Evolutionary conservation across 2,329 filamentous ascomycete species (phyloP), one percentile per base, ranked within the genome.

Genomic region (Xylaria sp.): DNA sequence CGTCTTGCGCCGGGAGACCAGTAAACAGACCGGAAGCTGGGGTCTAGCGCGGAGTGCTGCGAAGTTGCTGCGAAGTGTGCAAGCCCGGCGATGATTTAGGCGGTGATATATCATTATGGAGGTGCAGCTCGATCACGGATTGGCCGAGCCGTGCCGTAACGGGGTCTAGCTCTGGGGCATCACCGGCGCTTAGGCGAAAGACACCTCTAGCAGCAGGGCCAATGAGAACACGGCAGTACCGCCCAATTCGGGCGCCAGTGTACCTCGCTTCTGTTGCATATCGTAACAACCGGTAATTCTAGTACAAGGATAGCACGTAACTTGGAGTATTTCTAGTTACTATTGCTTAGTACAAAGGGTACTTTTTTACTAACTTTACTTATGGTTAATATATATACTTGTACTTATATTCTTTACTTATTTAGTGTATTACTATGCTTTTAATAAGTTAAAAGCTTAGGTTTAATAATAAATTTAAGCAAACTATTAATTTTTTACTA

Each of bases 121-220:
- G 59, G 59, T 63, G 58, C 56, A 59, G 45, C 36, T 63, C 38
- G 54, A 42, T 25, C 58, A 65, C 54, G 67, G 69, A 75, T 74
- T 75, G 73, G 73, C 29, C 54, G 22, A 42, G 65, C 38, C 17
- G 9, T 42, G 47, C 44, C 62, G 53, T 53, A 60, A 69, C 36
- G 59, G 59, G 13, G 59, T 71, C 69, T 66, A 69, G 69, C 60
- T 69, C 66, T 51, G 31, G 69, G 65, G 69, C 66, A 20, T 67
- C 54, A 69, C 68, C 66, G 71, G 73, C 73, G 73, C 73, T 75
- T 75, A 75, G 36, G 61, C 45, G 50, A 61, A 36, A 29, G 53
- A 58, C 55, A 50, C 47, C 51, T 7, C 53, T 36, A 7, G 36
- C 22, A 6, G 31, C 13, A 67, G 56, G 20, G 17, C 68, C 63